Conservation (phyloP, 345 rosid species). For the Eucalyptus microcorys region DNA sequence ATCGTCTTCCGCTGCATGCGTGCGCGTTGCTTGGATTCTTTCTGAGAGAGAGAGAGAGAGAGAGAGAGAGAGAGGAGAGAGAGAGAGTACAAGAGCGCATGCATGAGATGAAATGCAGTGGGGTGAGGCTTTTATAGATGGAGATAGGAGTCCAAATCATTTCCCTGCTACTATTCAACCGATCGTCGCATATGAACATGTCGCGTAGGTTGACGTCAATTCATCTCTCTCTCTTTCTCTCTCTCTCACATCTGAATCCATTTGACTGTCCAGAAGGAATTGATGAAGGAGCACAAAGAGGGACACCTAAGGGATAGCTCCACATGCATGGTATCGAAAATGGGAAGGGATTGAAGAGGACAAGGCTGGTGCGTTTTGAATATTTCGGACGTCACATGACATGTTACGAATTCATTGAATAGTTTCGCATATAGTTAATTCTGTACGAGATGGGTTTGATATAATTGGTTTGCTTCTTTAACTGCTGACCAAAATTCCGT, state of each 20-base stretch:
- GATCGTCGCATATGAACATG: not conserved
- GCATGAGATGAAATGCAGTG: not conserved
- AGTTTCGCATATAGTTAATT: not conserved
- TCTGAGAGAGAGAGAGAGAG: not conserved
- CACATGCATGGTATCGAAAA: not conserved
- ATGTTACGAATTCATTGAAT: not conserved
- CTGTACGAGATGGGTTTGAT: not conserved
- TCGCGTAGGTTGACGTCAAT: not conserved
- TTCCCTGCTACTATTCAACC: not conserved
- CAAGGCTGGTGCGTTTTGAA: not conserved
- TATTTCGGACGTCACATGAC: not conserved
- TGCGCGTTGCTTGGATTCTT: not conserved
- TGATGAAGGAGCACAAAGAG: not conserved
- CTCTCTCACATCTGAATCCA: not conserved
- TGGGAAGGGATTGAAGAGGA: not conserved
- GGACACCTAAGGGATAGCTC: not conserved
- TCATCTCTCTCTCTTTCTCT: not conserved
- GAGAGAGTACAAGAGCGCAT: not conserved
- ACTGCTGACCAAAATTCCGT: not conserved
- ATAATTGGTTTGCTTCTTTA: not conserved
- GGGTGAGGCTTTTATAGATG: not conserved
- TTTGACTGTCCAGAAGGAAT: not conserved
- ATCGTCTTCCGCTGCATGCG: not conserved
- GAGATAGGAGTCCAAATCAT: not conserved
- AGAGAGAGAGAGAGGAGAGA: not conserved